These are phyloP conservation scores for Globisporangium orthogonon DNA, from an alignment of 352 stramenopile genomes.

Conservation along the genomic window DNA sequence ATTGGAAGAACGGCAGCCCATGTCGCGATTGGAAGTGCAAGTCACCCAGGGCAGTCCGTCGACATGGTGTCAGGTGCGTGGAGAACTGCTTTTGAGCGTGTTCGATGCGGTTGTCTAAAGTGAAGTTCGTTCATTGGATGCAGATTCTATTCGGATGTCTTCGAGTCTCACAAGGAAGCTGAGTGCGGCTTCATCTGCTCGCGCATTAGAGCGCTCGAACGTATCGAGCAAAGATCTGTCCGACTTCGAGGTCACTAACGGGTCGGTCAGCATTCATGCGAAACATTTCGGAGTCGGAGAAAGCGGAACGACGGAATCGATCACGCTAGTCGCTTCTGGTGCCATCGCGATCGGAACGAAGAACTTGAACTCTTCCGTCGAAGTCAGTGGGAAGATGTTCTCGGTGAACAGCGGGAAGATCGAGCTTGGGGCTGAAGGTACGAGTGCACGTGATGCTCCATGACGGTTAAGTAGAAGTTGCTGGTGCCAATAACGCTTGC, in stretches of 20 bases:
- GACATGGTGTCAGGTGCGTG: slow-evolving; percentile 22
- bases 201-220: not conserved
- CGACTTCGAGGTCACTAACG: slow-evolving; percentile 10
- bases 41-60: slow-evolving; percentile 18
- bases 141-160: slow-evolving; percentile 10
- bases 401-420: slow-evolving; percentile 6
- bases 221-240: not conserved
- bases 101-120: not conserved
- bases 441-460: not conserved
- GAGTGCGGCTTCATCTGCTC: not conserved
- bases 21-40: slow-evolving; percentile 22
- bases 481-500: not conserved
- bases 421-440: slow-evolving; percentile 10
- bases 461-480: not conserved
- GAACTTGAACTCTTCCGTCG: slow-evolving; percentile 5
- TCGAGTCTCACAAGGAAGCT: slow-evolving; percentile 1
- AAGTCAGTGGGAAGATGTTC: slow-evolving; percentile 3
- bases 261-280: slow-evolving; percentile 3
- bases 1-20: slow-evolving; percentile 19
- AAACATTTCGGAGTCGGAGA: slow-evolving; percentile 3
- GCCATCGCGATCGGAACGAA: slow-evolving; percentile 3
- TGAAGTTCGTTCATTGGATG: not conserved
- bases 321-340: not conserved
- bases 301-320: slow-evolving; percentile 5
- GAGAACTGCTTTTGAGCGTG: not conserved